Evolutionary conservation across 1,284 basidiomycete genomes (phyloP).

Genomic region (Leccinum pseudoinsigne): DNA sequence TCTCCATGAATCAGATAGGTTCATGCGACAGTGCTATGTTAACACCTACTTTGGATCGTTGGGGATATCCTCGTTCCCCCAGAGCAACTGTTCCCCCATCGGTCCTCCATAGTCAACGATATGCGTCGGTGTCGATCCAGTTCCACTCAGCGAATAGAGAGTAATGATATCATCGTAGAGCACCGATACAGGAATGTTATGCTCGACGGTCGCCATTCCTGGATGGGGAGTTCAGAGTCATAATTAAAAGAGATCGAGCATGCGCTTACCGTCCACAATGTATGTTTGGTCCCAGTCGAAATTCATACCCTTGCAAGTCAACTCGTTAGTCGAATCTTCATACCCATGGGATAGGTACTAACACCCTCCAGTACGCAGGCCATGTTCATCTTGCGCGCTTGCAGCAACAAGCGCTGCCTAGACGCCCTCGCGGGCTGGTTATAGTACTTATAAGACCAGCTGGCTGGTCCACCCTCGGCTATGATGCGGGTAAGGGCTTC

Average conservation of each 20-base stretch:
- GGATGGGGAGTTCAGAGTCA: constrained; percentile 11
- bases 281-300: constrained; percentile 75
- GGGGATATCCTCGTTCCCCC: constrained; percentile 63
- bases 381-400: constrained; percentile 63
- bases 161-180: constrained; percentile 69
- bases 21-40: not conserved
- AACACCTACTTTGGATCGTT: constrained; percentile 60
- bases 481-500: constrained; percentile 67
- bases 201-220: constrained; percentile 82
- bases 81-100: constrained; percentile 65
- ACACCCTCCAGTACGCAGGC: constrained; percentile 58
- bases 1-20: constrained; percentile 35
- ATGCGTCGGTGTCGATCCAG: constrained; percentile 72
- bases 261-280: constrained; percentile 59
- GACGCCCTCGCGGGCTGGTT: constrained; percentile 70
- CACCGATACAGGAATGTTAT: constrained; percentile 60
- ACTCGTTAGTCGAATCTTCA: constrained; percentile 3
- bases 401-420: constrained; percentile 62
- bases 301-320: constrained; percentile 56
- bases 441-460: constrained; percentile 77
- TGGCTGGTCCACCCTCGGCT: constrained; percentile 63
- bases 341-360: constrained; percentile 9
- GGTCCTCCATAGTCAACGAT: constrained; percentile 72
- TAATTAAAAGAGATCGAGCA: not conserved
- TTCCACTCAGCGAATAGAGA: constrained; percentile 62